These are phyloP conservation scores for Solanum lignicaule DNA, from an alignment of 257 asterid genomes.

Conservation along the genomic window DNA sequence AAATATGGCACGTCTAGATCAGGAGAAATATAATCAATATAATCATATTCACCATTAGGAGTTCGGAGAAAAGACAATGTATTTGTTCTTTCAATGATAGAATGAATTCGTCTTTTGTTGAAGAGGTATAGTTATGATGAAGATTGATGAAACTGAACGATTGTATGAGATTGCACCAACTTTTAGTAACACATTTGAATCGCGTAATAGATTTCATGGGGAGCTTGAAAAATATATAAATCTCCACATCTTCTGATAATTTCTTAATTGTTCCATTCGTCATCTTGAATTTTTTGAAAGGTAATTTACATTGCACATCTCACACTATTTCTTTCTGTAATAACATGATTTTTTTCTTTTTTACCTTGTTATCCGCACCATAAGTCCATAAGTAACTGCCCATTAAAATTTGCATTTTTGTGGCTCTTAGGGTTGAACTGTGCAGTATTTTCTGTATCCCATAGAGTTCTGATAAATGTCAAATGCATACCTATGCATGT, in stretches of 20 bases:
- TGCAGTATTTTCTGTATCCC: neutral
- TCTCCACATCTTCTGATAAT: neutral
- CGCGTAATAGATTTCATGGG: neutral
- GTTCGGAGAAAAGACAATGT: neutral
- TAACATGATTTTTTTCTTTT: neutral
- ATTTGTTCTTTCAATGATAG: neutral
- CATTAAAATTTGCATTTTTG: neutral
- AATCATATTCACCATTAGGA: neutral
- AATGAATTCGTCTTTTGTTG: neutral
- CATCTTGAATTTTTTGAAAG: no score
- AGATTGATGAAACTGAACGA: no score
- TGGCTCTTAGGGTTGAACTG: neutral
- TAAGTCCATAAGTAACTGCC: neutral
- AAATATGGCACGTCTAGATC: neutral
- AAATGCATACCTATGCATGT: neutral
- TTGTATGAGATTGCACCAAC: neutral
- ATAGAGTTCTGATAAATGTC: neutral
- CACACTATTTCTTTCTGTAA: no score
- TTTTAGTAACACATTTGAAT: neutral
- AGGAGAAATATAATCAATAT: neutral
- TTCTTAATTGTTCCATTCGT: neutral
- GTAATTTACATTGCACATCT: neutral
- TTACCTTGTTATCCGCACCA: neutral
- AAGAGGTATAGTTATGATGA: neutral
- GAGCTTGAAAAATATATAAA: neutral